Percentiles rank a stretch among this genome's conserved stretches.
phyloP scores from a whole-genome alignment of 1,139 yeast genomes.

The Pichia sp. region DNA sequence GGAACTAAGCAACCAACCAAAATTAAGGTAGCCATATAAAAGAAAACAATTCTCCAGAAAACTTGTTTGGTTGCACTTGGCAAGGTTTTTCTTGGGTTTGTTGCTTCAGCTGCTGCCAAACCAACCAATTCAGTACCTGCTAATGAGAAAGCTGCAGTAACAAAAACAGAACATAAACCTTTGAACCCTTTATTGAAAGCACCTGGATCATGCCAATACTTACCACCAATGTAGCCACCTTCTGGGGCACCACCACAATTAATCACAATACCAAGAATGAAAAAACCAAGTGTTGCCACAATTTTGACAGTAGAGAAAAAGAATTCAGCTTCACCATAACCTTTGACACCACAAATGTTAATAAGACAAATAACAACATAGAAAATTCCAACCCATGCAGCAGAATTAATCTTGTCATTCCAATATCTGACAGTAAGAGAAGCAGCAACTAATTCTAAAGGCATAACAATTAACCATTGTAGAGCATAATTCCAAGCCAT shows the following conservation, averaged over 20 bases:
- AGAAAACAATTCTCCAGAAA: constrained; percentile 56
- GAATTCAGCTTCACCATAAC: constrained; percentile 60
- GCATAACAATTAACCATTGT: constrained; percentile 57
- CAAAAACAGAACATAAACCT: constrained; percentile 69
- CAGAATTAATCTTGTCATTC: constrained; percentile 47
- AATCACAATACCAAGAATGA: constrained; percentile 56
- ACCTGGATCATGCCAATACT: constrained; percentile 52
- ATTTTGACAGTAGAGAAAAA: constrained; percentile 49
- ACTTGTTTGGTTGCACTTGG: constrained; percentile 64
- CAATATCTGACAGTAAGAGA: constrained; percentile 57
- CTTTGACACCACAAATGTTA: constrained; percentile 49
- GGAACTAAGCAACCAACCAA: constrained; percentile 50
- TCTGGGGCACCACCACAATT: constrained; percentile 59
- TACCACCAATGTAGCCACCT: constrained; percentile 49
- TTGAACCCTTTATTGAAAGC: constrained; percentile 52
- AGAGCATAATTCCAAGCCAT: constrained; percentile 59
- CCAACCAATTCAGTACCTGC: constrained; percentile 77
- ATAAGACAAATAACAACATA: constrained; percentile 45
- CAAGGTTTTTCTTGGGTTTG: constrained; percentile 54
- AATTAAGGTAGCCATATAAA: constrained; percentile 47
- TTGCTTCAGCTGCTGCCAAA: constrained; percentile 72
- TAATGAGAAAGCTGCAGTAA: constrained; percentile 76
- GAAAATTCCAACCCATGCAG: constrained; percentile 56
- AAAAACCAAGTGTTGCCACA: constrained; percentile 52
- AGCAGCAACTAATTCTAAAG: constrained; percentile 61